phyloP scores from a whole-genome alignment of 2,329 filamentous ascomycete species.

The Ramularia collo-cygni region DNA sequence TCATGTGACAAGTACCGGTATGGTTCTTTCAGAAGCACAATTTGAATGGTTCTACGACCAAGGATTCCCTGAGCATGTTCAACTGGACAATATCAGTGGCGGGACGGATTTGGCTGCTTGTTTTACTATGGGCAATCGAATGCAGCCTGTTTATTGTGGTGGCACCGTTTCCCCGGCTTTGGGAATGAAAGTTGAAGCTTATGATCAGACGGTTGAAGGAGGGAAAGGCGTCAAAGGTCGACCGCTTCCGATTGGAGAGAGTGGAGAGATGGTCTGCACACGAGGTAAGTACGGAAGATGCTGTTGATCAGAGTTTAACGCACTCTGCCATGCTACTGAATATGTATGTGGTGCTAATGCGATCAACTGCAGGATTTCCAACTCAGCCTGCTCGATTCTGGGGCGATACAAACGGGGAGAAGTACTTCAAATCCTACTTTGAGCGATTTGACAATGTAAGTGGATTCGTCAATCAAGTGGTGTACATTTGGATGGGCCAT shows the following conservation, averaged over 20 bases:
- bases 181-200: constrained; percentile 52
- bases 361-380: constrained; percentile 56
- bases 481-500: no score
- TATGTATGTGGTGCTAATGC: no score
- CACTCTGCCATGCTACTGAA: no score
- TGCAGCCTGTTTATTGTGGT: constrained; percentile 58
- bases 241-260: constrained; percentile 55
- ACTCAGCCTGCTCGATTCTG: constrained; percentile 58
- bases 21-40: constrained; percentile 69
- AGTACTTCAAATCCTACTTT: constrained; percentile 43
- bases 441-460: constrained; percentile 49
- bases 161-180: constrained; percentile 50
- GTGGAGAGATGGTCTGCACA: constrained; percentile 67
- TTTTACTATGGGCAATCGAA: constrained; percentile 58
- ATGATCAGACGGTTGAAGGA: constrained; percentile 47
- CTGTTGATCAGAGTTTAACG: no score
- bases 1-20: constrained; percentile 65
- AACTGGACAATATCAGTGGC: constrained; percentile 67
- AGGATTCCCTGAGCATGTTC: constrained; percentile 60
- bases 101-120: constrained; percentile 69
- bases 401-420: constrained; percentile 36
- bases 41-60: constrained; percentile 76
- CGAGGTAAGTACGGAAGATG: constrained; percentile 16
- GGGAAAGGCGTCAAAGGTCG: constrained; percentile 39
- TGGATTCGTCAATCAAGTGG: no score